A percentile compares a stretch with the other conserved stretches of the same genome.
Evolutionary conservation across 148 eudicot species (phyloP).

Genomic region (Fagopyrum homotropicum): DNA sequence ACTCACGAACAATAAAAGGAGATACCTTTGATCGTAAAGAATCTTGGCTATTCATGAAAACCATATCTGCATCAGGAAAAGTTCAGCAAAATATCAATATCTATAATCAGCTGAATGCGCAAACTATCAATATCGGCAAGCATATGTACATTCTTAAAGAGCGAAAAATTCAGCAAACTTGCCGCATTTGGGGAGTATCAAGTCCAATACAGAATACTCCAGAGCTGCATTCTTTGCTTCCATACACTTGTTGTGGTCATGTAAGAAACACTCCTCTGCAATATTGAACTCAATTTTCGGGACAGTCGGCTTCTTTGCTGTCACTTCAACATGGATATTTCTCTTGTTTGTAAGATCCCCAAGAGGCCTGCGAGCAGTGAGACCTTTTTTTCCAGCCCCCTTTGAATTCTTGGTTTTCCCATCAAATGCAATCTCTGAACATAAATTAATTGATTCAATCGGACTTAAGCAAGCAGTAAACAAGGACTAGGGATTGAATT

Average conservation of each 20-base stretch:
- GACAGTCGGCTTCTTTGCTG: background rate
- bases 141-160: background rate
- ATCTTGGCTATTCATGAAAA: background rate
- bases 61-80: background rate
- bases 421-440: conserved; percentile 12
- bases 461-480: background rate
- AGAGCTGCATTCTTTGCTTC: conserved; percentile 8
- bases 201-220: conserved; percentile 10
- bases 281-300: background rate
- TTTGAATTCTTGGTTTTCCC: conserved; percentile 2
- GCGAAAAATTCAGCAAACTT: background rate
- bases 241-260: conserved; percentile 13
- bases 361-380: background rate
- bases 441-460: background rate
- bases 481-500: background rate
- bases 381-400: background rate
- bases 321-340: conserved; percentile 2
- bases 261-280: conserved; percentile 15
- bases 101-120: background rate
- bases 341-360: conserved; percentile 15
- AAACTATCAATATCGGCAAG: too few species aligned
- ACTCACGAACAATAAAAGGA: background rate
- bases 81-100: too few species aligned
- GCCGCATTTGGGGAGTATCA: conserved; percentile 12
- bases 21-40: background rate